Base-by-base conservation (phyloP, 495 filamentous ascomycete genomes). In the Aspergillus olivimuriae region DNA sequence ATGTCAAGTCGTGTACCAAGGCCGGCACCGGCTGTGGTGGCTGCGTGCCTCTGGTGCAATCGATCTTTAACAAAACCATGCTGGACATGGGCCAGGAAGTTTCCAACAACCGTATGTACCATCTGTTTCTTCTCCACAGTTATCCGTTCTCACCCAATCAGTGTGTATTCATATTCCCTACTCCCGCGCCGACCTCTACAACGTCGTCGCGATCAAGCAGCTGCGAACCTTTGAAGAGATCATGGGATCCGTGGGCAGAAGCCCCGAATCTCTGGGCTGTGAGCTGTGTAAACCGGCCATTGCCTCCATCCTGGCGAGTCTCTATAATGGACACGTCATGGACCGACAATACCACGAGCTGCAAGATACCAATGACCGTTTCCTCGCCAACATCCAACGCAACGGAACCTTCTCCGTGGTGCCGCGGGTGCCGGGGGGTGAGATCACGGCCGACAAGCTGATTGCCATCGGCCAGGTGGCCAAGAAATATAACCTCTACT, bases 41-140 rank as follows among this genome's bases (percentile, higher is more conserved):
- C 11, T 97, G 91, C 60, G 83, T 97, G 78, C 91, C 91, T 9
- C 74, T 97, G 21, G 86, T 95, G 1, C 87, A 89, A 36, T 82
- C 82, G 45, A 94, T 97, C 57, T 95, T 95, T 79, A 94, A 91
- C 69, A 84, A 82, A 51, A 84, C 88, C 41, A 94, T 97, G 88
- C 73, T 80, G 45, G 82, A 78, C 14, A 89, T 94, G 82, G 91
- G 91, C 39, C 78, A 89, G 43, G 90, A 95, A 65, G 82, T 97
- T 21, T 86, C 86, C 41, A 95, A 97, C 56, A 76, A 90, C 61
- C 59, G 73, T 77, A 56, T 43, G 72, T 66, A 23, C 21, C 17
- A 9, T 15, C 20, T n/a, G 2, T 21, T 14, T 4, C 17, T 2
- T 24, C 20, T 24, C 1, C 26, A 2, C n/a, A 12, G 1, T 14